Evolutionary conservation across 2,329 filamentous ascomycete species (phyloP).

Genomic region (Pseudogymnoascus sp.): DNA sequence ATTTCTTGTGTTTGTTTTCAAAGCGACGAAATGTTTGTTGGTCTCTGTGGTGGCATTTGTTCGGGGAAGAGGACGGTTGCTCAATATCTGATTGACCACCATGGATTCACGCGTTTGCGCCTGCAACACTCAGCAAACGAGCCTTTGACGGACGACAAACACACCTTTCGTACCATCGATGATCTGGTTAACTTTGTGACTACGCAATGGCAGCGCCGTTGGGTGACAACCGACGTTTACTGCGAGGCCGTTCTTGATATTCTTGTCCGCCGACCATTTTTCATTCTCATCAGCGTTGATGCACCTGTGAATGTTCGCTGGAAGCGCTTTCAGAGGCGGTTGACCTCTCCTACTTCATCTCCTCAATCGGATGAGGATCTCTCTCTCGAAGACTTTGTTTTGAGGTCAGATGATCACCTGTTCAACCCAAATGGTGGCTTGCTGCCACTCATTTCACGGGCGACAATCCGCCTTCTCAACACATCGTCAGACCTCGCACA

Average conservation of each 20-base stretch:
- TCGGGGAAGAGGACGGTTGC: slow-evolving; percentile 88
- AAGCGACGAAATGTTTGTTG: slow-evolving; percentile 59
- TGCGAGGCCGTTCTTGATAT: slow-evolving; percentile 66
- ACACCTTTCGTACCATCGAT: slow-evolving; percentile 54
- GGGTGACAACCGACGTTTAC: slow-evolving; percentile 79
- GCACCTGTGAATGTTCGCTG: slow-evolving; percentile 80
- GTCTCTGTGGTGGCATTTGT: slow-evolving; percentile 79
- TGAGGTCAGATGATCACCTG: slow-evolving; percentile 62
- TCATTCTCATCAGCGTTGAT: slow-evolving; percentile 85
- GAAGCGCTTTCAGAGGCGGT: slow-evolving; percentile 62
- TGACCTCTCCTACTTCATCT: slow-evolving; percentile 13
- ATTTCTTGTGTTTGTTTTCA: neutral
- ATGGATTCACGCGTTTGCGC: slow-evolving; percentile 70
- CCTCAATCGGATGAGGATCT: slow-evolving; percentile 20
- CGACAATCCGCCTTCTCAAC: slow-evolving; percentile 81
- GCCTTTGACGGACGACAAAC: slow-evolving; percentile 9
- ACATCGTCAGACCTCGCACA: slow-evolving; percentile 64
- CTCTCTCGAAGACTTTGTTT: slow-evolving; percentile 49
- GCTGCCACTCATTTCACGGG: slow-evolving; percentile 70
- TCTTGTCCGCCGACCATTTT: slow-evolving; percentile 77
- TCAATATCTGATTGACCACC: slow-evolving; percentile 75
- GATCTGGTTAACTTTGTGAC: slow-evolving; percentile 80
- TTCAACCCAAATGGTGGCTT: slow-evolving; percentile 61
- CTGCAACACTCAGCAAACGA: slow-evolving; percentile 35
- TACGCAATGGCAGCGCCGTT: slow-evolving; percentile 71